A percentile compares a stretch with the other conserved stretches of the same genome.
phyloP scores from a whole-genome alignment of 768 basidiomycete genomes.

The Rubroboletus satanas region DNA sequence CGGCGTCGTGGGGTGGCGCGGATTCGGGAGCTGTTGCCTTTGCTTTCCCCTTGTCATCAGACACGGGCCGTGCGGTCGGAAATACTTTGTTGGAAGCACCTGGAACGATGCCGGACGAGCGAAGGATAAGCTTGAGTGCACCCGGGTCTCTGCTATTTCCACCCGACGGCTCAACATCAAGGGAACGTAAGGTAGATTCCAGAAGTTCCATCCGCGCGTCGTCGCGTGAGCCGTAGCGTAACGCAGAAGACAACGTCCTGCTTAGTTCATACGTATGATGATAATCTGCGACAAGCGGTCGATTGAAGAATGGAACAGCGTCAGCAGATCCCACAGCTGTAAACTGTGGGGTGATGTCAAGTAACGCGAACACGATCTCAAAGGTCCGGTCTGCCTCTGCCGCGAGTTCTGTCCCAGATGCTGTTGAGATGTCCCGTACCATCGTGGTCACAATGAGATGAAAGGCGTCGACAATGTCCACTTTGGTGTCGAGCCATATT shows the following conservation, averaged over 20 bases:
- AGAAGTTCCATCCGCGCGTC: constrained; percentile 58
- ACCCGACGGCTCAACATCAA: constrained; percentile 27
- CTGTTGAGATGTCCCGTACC: constrained; percentile 44
- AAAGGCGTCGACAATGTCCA: constrained; percentile 65
- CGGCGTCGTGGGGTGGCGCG: constrained; percentile 31
- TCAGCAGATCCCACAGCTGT: constrained; percentile 12
- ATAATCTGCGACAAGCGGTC: constrained; percentile 66
- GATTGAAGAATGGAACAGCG: constrained; percentile 60
- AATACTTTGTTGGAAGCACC: constrained; percentile 5
- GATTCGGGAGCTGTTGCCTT: constrained; percentile 26
- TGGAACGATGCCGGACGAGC: constrained; percentile 52
- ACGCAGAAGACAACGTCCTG: constrained; percentile 42
- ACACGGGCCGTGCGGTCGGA: constrained; percentile 32
- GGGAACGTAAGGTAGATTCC: constrained; percentile 45
- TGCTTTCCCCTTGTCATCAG: constrained; percentile 39
- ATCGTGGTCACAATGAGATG: constrained; percentile 54
- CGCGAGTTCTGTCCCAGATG: constrained; percentile 42
- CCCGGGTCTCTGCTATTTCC: constrained; percentile 42
- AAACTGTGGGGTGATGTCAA: constrained; percentile 39
- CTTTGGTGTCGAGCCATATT: constrained; percentile 71
- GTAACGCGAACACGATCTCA: constrained; percentile 55
- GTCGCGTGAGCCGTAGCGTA: constrained; percentile 45
- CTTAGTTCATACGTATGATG: constrained; percentile 63
- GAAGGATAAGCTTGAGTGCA: constrained; percentile 59
- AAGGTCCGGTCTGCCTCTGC: constrained; percentile 51